Evolutionary conservation across 208 protist species (phyloP), one percentile per base, ranked within the genome.

Genomic region (Leishmania major): DNA sequence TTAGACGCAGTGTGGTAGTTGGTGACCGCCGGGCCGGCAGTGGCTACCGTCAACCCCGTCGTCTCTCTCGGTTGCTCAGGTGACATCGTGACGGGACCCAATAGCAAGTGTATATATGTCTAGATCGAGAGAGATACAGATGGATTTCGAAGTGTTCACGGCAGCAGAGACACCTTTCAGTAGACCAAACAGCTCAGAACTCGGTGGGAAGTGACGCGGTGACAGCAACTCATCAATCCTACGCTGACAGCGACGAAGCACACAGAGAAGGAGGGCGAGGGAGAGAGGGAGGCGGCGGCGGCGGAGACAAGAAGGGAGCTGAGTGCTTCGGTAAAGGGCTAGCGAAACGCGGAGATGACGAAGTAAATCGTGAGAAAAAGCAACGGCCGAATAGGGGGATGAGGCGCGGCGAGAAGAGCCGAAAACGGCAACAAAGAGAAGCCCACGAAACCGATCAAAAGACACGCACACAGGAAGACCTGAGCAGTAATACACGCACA

Each of bases 1-100:
- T 82, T 47, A 0, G 77, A 79, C 0, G 60, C 83, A 2, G 78
- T 74, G 43, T 79, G 80, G 84, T 90, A 88, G 69, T 84, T 49
- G 1, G 43, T 55, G 10, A 53, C 49, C 22, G 62, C 47, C 31
- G 17, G 40, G 0, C 40, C 64, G 0, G 64, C 62, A 31, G n/a
- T 0, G 17, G 37, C 57, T 17, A 25, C 70, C 3, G 75, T 57
- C 43, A 78, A 70, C 47, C 73, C 79, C 55, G 74, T 80, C 40
- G 2, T 74, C 59, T 84, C 81, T 25, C 69, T 35, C 3, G 80
- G 66, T 19, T 47, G 1, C 28, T 82, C 78, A 19, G 47, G 31
- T 0, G 70, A 47, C 80, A 85, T 88, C 7, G 3, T 17, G 2
- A 1, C 22, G 35, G 10, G n/a, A 67, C 60, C 13, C 8, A 37